phyloP scores from a whole-genome alignment of 495 filamentous ascomycete species.

The Poronia punctata region DNA sequence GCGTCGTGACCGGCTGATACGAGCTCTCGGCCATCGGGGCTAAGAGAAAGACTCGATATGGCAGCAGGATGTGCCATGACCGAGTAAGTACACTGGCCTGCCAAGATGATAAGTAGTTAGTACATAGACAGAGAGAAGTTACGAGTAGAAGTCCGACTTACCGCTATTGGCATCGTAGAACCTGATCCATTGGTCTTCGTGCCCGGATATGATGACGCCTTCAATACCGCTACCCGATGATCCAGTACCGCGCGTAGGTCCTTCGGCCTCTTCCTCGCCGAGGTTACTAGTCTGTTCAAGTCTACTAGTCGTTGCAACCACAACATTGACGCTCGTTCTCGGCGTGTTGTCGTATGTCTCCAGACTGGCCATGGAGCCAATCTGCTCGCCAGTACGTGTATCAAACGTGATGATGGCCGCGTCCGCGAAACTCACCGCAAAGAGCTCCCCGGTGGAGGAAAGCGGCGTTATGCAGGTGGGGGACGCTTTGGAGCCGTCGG shows the following conservation, averaged over 20 bases:
- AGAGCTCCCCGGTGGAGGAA: conserved; percentile 77
- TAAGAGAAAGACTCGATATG: conserved; percentile 83
- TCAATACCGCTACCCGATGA: conserved; percentile 63
- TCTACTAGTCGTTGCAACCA: conserved; percentile 81
- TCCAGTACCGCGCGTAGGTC: conserved; percentile 69
- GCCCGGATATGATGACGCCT: conserved; percentile 87
- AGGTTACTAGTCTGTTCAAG: conserved; percentile 65
- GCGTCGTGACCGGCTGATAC: conserved; percentile 96
- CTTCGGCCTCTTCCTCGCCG: conserved; percentile 43
- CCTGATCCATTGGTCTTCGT: conserved; percentile 90
- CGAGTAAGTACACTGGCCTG: conserved; percentile 97
- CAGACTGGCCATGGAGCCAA: conserved; percentile 81
- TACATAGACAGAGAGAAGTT: background rate
- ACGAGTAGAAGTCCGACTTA: conserved; percentile 45
- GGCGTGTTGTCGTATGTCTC: conserved; percentile 89
- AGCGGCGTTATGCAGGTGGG: conserved; percentile 90
- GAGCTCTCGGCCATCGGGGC: conserved; percentile 86
- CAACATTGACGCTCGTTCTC: conserved; percentile 76
- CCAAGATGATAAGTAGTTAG: conserved; percentile 30
- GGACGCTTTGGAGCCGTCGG: conserved; percentile 55
- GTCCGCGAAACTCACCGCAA: conserved; percentile 89
- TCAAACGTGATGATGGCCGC: conserved; percentile 86
- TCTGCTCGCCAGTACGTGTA: conserved; percentile 83
- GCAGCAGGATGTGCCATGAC: conserved; percentile 95
- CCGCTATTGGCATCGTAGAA: conserved; percentile 99